Percentiles rank a stretch among this genome's conserved stretches.
Evolutionary conservation across 768 basidiomycete genomes (phyloP).

Genomic region (Suillus subluteus): DNA sequence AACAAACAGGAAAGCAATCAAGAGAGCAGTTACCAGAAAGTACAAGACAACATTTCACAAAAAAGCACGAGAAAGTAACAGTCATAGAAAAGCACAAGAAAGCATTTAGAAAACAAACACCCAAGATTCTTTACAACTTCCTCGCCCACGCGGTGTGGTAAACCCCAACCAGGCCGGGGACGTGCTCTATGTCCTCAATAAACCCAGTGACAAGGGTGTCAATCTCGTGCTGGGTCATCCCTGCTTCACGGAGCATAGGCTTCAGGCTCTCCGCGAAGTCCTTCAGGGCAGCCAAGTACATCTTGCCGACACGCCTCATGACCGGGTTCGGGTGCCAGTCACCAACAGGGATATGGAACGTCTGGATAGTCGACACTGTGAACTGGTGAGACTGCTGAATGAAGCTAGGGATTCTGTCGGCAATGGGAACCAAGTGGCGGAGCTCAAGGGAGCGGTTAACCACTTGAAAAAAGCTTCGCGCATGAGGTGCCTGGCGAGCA

Average conservation of each 20-base stretch:
- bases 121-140: conserved; percentile 23
- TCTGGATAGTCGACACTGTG: conserved; percentile 37
- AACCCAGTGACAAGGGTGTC: conserved; percentile 44
- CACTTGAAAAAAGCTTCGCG: conserved; percentile 38
- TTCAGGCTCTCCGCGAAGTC: conserved; percentile 52
- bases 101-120: background rate
- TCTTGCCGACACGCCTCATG: conserved; percentile 44
- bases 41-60: conserved; percentile 2
- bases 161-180: conserved; percentile 50
- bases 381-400: conserved; percentile 46
- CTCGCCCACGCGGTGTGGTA: conserved; percentile 55
- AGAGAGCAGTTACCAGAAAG: background rate
- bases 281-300: conserved; percentile 41
- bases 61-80: conserved; percentile 3
- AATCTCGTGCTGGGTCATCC: conserved; percentile 39
- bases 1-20: background rate
- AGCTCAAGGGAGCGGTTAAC: conserved; percentile 44
- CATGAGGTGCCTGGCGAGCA: conserved; percentile 28
- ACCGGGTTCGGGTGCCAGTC: conserved; percentile 43
- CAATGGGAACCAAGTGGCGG: conserved; percentile 44
- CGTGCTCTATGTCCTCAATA: conserved; percentile 48
- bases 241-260: conserved; percentile 47
- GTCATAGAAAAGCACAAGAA: conserved; percentile 1
- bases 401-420: conserved; percentile 40
- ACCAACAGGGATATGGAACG: conserved; percentile 57